Conservation (phyloP, 345 rosid genomes). For the Eucalyptus melliodora region DNA sequence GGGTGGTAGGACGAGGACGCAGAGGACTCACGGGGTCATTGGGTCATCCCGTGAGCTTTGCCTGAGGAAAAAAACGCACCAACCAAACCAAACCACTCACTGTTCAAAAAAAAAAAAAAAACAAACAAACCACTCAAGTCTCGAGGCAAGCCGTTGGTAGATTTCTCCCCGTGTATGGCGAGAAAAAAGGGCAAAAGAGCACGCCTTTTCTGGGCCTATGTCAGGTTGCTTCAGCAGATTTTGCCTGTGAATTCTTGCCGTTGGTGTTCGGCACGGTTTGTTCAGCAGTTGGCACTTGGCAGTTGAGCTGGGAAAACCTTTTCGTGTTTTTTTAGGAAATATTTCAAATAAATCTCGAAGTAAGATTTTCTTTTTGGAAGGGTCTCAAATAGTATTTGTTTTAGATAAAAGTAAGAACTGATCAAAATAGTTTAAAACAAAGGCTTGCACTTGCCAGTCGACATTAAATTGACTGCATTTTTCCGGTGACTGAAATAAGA, state of each 20-base stretch:
- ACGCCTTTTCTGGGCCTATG: neutral
- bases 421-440: neutral
- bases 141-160: neutral
- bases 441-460: neutral
- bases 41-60: neutral
- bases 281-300: neutral
- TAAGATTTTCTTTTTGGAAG: neutral
- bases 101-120: no score
- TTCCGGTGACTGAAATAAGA: neutral
- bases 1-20: neutral
- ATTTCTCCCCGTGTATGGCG: neutral
- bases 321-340: neutral
- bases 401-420: neutral
- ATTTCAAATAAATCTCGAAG: neutral
- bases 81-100: neutral
- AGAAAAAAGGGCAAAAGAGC: neutral
- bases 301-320: neutral
- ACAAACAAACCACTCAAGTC: neutral
- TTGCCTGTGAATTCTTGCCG: neutral
- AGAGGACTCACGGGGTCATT: neutral
- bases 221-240: neutral
- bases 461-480: neutral
- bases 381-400: neutral
- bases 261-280: neutral
- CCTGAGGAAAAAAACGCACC: neutral